Percentiles rank a stretch among this genome's conserved stretches.
Conservation (phyloP, 1,284 basidiomycete species). For the Melampsora occidentalis region DNA sequence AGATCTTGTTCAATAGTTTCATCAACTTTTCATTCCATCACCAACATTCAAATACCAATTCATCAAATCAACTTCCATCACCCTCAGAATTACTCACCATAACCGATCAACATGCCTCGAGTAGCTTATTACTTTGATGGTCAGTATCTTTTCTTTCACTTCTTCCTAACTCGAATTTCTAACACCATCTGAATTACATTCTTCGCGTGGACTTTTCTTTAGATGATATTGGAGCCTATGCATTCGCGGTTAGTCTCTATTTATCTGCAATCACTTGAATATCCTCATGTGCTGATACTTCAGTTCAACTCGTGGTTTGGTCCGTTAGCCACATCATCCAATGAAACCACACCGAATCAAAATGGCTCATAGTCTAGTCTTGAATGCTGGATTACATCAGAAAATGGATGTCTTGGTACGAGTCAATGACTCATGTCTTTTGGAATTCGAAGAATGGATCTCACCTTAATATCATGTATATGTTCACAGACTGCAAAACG, state of each 20-base stretch:
- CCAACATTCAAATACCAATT: background rate
- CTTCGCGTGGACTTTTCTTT: background rate
- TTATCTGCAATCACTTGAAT: background rate
- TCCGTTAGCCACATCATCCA: slow-evolving; percentile 22
- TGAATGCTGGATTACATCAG: slow-evolving; percentile 82
- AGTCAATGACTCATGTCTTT: slow-evolving; percentile 36
- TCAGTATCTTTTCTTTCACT: slow-evolving; percentile 9
- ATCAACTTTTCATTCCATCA: background rate
- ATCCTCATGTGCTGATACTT: background rate
- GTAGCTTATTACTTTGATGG: slow-evolving; percentile 44
- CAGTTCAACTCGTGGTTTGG: background rate
- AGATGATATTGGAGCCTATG: slow-evolving; percentile 44
- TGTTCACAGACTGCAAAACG: slow-evolving; percentile 69
- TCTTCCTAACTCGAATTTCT: background rate
- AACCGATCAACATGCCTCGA: slow-evolving; percentile 25
- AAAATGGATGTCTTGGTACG: slow-evolving; percentile 86
- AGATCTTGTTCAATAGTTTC: no score
- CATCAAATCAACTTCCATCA: background rate
- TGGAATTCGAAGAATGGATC: background rate
- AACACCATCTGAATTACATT: no score
- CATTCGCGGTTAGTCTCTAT: slow-evolving; percentile 34
- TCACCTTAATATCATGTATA: background rate
- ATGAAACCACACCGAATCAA: slow-evolving; percentile 66
- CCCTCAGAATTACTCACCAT: background rate
- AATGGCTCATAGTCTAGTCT: slow-evolving; percentile 86